Evolutionary conservation across 1,284 basidiomycete genomes (phyloP), one percentile per base, ranked within the genome.

Genomic region (Porodaedalea pini): DNA sequence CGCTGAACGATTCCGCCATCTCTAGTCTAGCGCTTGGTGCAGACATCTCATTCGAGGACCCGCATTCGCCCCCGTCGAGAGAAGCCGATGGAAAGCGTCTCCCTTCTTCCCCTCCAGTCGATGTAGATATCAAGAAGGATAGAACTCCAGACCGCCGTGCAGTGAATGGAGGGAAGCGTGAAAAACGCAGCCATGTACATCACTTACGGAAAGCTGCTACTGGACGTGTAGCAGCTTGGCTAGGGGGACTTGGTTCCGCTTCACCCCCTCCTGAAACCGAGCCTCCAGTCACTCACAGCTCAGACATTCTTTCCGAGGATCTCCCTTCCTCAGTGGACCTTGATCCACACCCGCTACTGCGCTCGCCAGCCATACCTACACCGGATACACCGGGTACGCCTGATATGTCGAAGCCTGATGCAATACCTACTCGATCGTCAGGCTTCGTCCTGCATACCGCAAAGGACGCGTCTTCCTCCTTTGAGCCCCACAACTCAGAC

Each of bases 211-310:
- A 74, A 61, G 80, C 79, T 47, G 81, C 83, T 15, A 85, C 85
- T 60, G 85, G 86, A 2, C 73, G 85, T n/a, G 82, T 90, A 11
- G 76, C 86, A n/a, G 86, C 83, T 11, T 90, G 88, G 88, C 64
- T 90, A 57, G 86, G 83, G 39, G 78, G 72, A 19, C 80, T 88
- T 50, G 81, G 83, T 54, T 73, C 78, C 8, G 79, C 75, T 31
- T 71, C 69, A 10, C 75, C 81, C 2, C 80, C 58, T 17, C 51
- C 78, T 17, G 60, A 58, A 31, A 51, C 61, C 13, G 64, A 63
- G 3, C 63, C 67, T 19, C 62, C 70, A 13, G 65, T 67, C 6
- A 58, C 62, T 7, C 54, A 15, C 21, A 59, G 57, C 43, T 58
- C 68, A 4, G 57, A 58, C 59, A 49, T 62, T 49, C 63, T 65